Conservation (phyloP, 2,329 filamentous ascomycete genomes). For the Trichoderma citrinoviride region DNA sequence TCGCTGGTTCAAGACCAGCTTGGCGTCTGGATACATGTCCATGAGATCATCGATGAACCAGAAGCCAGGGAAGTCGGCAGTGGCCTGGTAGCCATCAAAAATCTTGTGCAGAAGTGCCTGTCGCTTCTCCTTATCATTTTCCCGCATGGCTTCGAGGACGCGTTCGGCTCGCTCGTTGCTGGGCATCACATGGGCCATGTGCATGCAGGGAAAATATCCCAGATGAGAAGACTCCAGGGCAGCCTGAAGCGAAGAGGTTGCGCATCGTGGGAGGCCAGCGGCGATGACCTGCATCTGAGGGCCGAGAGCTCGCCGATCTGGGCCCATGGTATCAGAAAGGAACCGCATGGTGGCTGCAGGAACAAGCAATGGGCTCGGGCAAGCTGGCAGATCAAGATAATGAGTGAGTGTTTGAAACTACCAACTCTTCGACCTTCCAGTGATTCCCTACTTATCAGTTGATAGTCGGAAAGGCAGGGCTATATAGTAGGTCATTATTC, state of each 20-base stretch:
- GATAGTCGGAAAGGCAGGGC: neutral
- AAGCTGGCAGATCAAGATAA: neutral
- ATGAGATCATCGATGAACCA: constrained; percentile 38
- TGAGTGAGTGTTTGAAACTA: neutral
- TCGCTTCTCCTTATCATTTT: constrained; percentile 30
- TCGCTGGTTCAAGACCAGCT: constrained; percentile 35
- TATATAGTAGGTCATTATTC: no score
- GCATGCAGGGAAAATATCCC: constrained; percentile 34
- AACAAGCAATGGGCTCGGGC: neutral
- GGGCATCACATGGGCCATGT: constrained; percentile 34
- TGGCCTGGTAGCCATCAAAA: constrained; percentile 33
- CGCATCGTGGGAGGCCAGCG: constrained; percentile 36
- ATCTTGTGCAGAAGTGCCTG: constrained; percentile 34
- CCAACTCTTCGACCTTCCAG: neutral
- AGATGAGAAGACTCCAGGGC: constrained; percentile 34
- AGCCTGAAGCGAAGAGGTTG: constrained; percentile 37
- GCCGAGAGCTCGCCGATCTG: constrained; percentile 23
- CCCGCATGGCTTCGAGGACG: constrained; percentile 30
- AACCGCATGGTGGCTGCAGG: constrained; percentile 25
- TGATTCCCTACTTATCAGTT: neutral
- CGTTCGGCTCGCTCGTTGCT: constrained; percentile 28
- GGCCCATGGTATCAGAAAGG: constrained; percentile 22
- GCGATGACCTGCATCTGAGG: constrained; percentile 30
- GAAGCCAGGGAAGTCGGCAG: constrained; percentile 34
- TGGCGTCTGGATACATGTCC: constrained; percentile 39